Conservation (phyloP, 1,139 yeast species). For the Wickerhamomyces sp. region DNA sequence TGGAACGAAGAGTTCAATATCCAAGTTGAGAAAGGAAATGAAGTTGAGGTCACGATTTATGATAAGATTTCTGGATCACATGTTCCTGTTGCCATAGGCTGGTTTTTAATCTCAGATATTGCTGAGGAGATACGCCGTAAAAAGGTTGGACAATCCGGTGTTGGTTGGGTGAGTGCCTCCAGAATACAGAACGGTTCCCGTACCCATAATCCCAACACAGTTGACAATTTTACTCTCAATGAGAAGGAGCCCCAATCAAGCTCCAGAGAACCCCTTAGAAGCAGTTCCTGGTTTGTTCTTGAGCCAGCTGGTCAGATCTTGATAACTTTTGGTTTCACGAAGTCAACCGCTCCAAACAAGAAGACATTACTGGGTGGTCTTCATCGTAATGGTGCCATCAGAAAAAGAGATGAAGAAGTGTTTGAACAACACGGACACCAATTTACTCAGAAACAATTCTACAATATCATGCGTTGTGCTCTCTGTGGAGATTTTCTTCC, state of each 20-base stretch:
- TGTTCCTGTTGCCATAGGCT: conserved; percentile 89
- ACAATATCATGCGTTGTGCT: conserved; percentile 95
- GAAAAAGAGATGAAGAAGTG: conserved; percentile 91
- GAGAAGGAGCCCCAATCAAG: conserved; percentile 9
- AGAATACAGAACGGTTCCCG: conserved; percentile 33
- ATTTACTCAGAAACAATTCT: conserved; percentile 91
- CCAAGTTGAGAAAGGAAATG: conserved; percentile 85
- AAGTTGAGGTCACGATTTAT: conserved; percentile 80
- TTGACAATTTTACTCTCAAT: conserved; percentile 21
- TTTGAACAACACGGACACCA: conserved; percentile 97
- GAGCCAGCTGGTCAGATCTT: conserved; percentile 94
- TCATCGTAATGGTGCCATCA: conserved; percentile 98
- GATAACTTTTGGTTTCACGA: conserved; percentile 73
- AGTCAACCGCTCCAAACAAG: conserved; percentile 46
- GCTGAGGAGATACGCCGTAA: conserved; percentile 92
- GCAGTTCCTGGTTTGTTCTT: conserved; percentile 85
- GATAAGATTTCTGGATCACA: conserved; percentile 64
- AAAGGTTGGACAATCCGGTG: conserved; percentile 74
- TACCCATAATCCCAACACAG: conserved; percentile 12
- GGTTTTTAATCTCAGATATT: conserved; percentile 86
- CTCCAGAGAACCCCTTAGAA: conserved; percentile 25
- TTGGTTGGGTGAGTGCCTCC: conserved; percentile 89
- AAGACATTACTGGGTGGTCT: conserved; percentile 46
- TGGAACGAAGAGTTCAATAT: conserved; percentile 84
- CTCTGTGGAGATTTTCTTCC: conserved; percentile 93